phyloP scores from a whole-genome alignment of 108 stramenopile genomes.

The Nitzschia sp. region DNA sequence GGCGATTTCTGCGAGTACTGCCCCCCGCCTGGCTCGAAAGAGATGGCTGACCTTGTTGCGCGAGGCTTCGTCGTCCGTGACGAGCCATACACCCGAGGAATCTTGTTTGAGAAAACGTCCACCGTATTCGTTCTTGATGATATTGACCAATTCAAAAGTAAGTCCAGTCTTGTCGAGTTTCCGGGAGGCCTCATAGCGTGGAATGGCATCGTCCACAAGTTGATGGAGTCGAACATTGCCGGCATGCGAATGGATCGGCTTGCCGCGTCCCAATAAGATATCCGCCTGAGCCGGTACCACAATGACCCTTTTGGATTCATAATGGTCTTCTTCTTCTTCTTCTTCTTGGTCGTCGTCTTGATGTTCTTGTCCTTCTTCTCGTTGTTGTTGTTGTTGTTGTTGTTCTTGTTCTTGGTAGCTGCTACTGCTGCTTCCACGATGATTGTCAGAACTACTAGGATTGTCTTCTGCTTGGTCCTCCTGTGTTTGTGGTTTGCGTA shows the following conservation, averaged over 20 bases:
- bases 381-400: no score
- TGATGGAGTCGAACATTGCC: slow-evolving; percentile 68
- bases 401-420: no score
- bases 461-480: no score
- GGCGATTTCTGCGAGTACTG: neutral
- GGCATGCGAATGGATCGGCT: slow-evolving; percentile 66
- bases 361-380: neutral
- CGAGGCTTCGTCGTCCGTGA: neutral
- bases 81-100: neutral
- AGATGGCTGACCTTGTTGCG: neutral
- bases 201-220: slow-evolving; percentile 44
- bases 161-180: neutral
- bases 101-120: slow-evolving; percentile 20
- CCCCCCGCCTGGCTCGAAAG: neutral
- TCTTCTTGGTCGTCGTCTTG: neutral
- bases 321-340: neutral
- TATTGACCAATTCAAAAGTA: neutral
- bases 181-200: neutral
- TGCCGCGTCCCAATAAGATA: slow-evolving; percentile 76
- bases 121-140: slow-evolving; percentile 12
- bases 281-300: slow-evolving; percentile 8
- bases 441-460: no score
- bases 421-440: no score
- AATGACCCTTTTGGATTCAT: neutral
- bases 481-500: neutral